Evolutionary conservation across 192 early-diverging fungal species (phyloP).

Genomic region (Backusella parvicylindrica): DNA sequence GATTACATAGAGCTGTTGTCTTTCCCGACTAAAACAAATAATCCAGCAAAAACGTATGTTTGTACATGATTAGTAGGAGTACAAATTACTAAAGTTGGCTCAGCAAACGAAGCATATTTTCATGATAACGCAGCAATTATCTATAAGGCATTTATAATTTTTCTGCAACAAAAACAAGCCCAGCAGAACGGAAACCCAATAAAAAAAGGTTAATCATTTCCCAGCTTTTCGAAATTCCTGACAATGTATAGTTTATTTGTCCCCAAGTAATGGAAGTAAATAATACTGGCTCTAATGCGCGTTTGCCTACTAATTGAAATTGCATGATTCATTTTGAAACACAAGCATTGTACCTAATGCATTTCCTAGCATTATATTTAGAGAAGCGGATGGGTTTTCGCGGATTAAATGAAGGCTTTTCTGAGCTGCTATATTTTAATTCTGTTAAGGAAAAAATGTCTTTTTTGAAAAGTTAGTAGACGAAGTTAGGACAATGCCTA

Average conservation of each 20-base stretch:
- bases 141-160: slow-evolving; percentile 20
- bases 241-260: slow-evolving; percentile 12
- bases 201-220: slow-evolving; percentile 11
- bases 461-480: slow-evolving; percentile 3
- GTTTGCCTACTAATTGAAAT: not conserved
- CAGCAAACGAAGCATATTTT: slow-evolving; percentile 22
- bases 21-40: slow-evolving; percentile 14
- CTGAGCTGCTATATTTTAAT: not conserved
- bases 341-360: not conserved
- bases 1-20: not conserved
- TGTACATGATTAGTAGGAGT: not conserved
- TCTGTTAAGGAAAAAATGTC: not conserved
- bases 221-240: slow-evolving; percentile 10
- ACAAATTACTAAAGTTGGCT: not conserved
- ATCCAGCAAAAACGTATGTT: slow-evolving; percentile 11
- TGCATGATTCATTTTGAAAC: not conserved
- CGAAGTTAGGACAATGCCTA: slow-evolving; percentile 2
- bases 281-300: not conserved
- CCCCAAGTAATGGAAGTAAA: not conserved
- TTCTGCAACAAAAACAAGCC: slow-evolving; percentile 23
- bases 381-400: not conserved
- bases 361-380: not conserved
- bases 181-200: slow-evolving; percentile 32
- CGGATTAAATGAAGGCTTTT: not conserved
- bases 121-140: slow-evolving; percentile 22